Evolutionary conservation across 2,329 filamentous ascomycete genomes (phyloP), one percentile per base, ranked within the genome.

Genomic region (Hymenoscyphus scutula): DNA sequence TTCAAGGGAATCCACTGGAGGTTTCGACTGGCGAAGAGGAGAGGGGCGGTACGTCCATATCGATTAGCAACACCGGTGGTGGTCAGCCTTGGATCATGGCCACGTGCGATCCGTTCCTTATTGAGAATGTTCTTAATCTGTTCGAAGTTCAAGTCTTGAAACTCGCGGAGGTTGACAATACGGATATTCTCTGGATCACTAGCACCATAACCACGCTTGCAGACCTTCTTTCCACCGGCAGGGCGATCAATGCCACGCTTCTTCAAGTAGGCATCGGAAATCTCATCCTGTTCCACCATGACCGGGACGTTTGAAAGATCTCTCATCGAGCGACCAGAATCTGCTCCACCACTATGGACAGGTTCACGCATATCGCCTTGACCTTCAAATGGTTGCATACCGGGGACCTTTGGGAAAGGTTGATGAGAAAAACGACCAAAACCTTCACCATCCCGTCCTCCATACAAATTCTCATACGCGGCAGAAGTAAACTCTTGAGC

Each of bases 161-260:
- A 64, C 23, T 74, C 73, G 17, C 67, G 65, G 59, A 72, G 45
- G 17, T 74, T 69, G 60, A 74, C 70, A 41, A 74, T 74, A 1
- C 25, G 54, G 11, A 74, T 67, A 19, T 74, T 74, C 48, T 73
- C 72, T 0, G 73, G 73, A 34, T 74, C 72, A 25, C 68, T 73
- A 0, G 68, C 71, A 8, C 72, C 73, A 38, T 68, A 69, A 34
- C 65, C 70, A 34, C 72, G 63, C 19, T 48, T 55, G 30, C 27
- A 53, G 29, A 62, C 34, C 60, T 69, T 69, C 60, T 69, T 70
- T 57, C 63, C 64, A 15, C 56, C 58, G 0, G 62, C 57, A 7
- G 60, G 63, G n/a, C 66, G 65, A 2, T 56, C 61, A 2, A 73
- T 54, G 17, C 65, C 65, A 30, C 69, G 66, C 65, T 73, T 73